Conservation (phyloP, 192 early-diverging fungal genomes). For the Lunasporangiospora selenospora region DNA sequence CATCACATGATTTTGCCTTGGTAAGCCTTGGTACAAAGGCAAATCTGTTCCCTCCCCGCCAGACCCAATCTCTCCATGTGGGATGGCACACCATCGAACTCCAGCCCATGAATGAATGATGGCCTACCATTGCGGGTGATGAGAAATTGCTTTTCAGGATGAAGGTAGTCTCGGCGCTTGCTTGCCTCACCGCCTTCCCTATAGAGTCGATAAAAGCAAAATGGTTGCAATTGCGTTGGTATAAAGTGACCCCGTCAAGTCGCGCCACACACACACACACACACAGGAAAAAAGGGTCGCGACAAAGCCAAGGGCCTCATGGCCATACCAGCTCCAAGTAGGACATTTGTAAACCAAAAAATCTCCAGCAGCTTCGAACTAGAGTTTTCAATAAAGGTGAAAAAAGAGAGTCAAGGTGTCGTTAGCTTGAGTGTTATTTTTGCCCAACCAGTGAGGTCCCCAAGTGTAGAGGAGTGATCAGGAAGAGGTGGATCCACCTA, state of each 20-base stretch:
- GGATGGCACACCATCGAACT: no score
- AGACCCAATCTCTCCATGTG: no score
- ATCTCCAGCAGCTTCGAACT: conserved; percentile 97
- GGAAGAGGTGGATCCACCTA: background rate
- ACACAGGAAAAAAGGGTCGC: no score
- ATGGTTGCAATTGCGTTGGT: background rate
- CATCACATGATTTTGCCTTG: no score
- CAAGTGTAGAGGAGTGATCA: no score
- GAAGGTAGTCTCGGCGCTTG: conserved; percentile 87
- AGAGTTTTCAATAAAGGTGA: conserved; percentile 16
- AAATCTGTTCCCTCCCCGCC: no score
- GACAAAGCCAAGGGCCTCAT: no score
- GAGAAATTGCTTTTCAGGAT: conserved; percentile 91
- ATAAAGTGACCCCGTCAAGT: no score
- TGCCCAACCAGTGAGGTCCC: no score
- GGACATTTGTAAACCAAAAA: conserved; percentile 99
- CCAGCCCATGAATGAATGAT: no score
- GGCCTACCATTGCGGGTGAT: conserved; percentile 88
- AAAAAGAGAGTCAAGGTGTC: conserved; percentile 10
- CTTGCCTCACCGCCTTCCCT: conserved; percentile 65
- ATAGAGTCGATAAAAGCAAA: conserved; percentile 2
- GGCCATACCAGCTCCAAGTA: conserved; percentile 93
- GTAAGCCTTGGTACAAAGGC: no score
- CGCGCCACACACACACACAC: no score
- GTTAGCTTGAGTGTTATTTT: background rate